Percentiles rank a stretch among this genome's conserved stretches.
phyloP scores from a whole-genome alignment of 805 yeast genomes.

The Sugiyamaella floridensis region DNA sequence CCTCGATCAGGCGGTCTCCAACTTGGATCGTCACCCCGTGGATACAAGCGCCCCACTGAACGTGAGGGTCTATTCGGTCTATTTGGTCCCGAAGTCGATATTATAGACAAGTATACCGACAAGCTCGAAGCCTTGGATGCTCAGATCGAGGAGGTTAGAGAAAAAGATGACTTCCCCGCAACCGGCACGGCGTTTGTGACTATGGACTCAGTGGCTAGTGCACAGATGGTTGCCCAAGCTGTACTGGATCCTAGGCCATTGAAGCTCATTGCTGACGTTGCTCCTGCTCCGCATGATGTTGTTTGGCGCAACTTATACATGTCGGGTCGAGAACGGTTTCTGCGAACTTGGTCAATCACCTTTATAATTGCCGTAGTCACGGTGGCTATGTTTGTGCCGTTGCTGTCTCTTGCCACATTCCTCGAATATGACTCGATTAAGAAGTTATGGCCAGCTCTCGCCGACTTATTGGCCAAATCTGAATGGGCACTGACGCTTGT shows the following conservation, averaged over 20 bases:
- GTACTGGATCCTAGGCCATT: slow-evolving; percentile 85
- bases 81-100: slow-evolving; percentile 67
- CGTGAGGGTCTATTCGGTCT: slow-evolving; percentile 55
- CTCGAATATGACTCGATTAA: slow-evolving; percentile 71
- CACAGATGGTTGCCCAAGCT: slow-evolving; percentile 95
- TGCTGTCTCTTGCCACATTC: slow-evolving; percentile 75
- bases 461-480: slow-evolving; percentile 53
- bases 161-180: slow-evolving; percentile 45
- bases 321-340: slow-evolving; percentile 62
- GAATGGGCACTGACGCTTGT: slow-evolving; percentile 72
- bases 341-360: slow-evolving; percentile 59
- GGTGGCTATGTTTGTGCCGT: slow-evolving; percentile 72
- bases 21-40: slow-evolving; percentile 18
- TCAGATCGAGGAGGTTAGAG: slow-evolving; percentile 50
- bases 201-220: slow-evolving; percentile 90
- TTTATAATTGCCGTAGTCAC: slow-evolving; percentile 60
- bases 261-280: slow-evolving; percentile 70
- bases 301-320: slow-evolving; percentile 87
- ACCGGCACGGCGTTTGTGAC: slow-evolving; percentile 91
- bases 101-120: slow-evolving; percentile 68
- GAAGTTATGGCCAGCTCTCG: slow-evolving; percentile 77
- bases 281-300: slow-evolving; percentile 95
- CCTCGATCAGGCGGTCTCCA: slow-evolving; percentile 12
- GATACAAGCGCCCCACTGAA: slow-evolving; percentile 53
- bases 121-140: slow-evolving; percentile 63